Evolutionary conservation across 306 rosid genomes (phyloP), one percentile per base, ranked within the genome.

Genomic region (Cicer yamashitae): DNA sequence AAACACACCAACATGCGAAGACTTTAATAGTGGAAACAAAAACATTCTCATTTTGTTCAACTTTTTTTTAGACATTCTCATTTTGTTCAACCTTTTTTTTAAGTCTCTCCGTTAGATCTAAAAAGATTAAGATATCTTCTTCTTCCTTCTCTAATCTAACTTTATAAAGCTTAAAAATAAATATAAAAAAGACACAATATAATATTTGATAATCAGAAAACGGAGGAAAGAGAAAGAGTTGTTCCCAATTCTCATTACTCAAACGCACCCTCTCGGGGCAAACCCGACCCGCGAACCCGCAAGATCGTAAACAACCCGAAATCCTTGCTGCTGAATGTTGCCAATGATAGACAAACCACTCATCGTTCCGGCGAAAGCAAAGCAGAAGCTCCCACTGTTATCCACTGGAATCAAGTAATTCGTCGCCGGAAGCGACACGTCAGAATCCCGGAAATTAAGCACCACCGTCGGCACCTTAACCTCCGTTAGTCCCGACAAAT

Each of bases 251-350:
- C 40, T 20, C 63, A 22, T 10, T 37, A 14, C 76, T 87, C 77
- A 90, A 41, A 64, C 88, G 77, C 99, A 94, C 0, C 97, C 97
- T 39, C 88, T 88, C 0, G 96, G 93, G 0, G 99, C 79, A 38
- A 94, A 94, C 77, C 99, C 99, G 88, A 94, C 90, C 87, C 96
- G 96, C 0, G 90, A 86, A 64, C 84, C 78, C 13, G 86, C 89
- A 63, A 94, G 62, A 62, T 94, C 96, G 47, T 85, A 94, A 6
- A 87, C 91, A 0, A 94, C 91, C 77, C 97, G 93, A 10, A 92
- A 90, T 7, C 99, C 99, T 82, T 94, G 97, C 79, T 94, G 99
- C 89, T 94, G 97, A 39, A 94, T 94, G 78, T 94, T 94, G 0
- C 99, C 99, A 10, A 94, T 82, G 3, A 94, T 92, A n/a, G 99